phyloP scores from a whole-genome alignment of 2,329 filamentous ascomycete species.

The Aspergillus sp. region DNA sequence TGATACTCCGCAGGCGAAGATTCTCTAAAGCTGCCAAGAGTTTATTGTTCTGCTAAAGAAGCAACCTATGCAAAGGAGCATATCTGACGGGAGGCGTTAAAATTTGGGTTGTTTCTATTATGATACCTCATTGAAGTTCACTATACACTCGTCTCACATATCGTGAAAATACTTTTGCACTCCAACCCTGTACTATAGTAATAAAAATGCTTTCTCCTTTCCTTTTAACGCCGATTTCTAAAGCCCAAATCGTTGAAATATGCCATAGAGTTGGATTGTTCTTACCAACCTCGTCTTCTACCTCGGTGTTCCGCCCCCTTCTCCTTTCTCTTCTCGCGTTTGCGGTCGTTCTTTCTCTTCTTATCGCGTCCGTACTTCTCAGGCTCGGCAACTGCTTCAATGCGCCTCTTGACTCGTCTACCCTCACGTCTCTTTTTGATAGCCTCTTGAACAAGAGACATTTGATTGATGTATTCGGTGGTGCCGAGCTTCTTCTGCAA shows the following conservation, averaged over 20 bases:
- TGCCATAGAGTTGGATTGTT: neutral
- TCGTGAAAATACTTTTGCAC: conserved; percentile 4
- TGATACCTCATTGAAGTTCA: conserved; percentile 13
- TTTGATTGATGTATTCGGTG: conserved; percentile 70
- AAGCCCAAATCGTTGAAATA: neutral
- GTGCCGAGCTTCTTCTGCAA: conserved; percentile 84
- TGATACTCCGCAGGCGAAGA: neutral
- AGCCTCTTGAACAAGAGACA: conserved; percentile 70
- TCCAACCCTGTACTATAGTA: conserved; percentile 19
- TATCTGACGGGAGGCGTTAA: conserved; percentile 9
- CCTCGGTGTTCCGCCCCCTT: conserved; percentile 71
- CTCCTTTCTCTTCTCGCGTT: conserved; percentile 79
- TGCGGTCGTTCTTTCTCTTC: conserved; percentile 78
- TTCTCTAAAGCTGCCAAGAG: neutral
- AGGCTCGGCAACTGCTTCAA: conserved; percentile 80
- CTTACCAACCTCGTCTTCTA: conserved; percentile 68
- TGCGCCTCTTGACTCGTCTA: conserved; percentile 79
- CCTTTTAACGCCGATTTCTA: conserved; percentile 2
- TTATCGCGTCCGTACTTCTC: conserved; percentile 77
- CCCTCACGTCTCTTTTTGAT: conserved; percentile 72
- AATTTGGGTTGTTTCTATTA: conserved; percentile 5
- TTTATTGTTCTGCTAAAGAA: neutral
- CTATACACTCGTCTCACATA: conserved; percentile 25
- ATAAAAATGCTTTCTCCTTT: conserved; percentile 7
- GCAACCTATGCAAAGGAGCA: neutral